Evolutionary conservation across 306 rosid genomes (phyloP), one percentile per base, ranked within the genome.

Genomic region (Quercus robur): DNA sequence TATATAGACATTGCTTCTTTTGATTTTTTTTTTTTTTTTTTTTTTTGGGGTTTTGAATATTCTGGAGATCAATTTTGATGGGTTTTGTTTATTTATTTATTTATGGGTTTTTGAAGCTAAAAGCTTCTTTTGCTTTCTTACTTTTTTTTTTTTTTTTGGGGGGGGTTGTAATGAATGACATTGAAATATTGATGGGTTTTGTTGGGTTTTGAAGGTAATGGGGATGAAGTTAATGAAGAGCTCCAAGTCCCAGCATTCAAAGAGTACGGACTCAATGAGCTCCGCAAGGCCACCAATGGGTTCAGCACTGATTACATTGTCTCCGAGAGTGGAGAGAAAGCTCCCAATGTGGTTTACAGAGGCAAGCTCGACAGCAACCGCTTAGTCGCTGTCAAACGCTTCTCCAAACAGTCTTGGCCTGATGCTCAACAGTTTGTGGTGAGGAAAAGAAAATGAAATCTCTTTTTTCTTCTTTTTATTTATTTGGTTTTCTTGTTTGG

Each of bases 321-420:
- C 41, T 92, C 97, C 57, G 97, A 92, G 81, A 88, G 94, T 57
- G 97, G 94, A 19, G 94, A 90, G 76, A 92, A 88, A 85, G 97
- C 97, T 83, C 97, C 94, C 25, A 92, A 92, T 78, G 88, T 92
- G 46, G 97, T 92, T 38, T 92, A 87, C 83, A 88, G 75, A 79
- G 97, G 93, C 74, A 90, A 81, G 77, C 90, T 92, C 1, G 89
- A 86, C 73, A 86, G 81, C 79, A 92, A 80, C 80, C 94, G 88
- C 4, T 75, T 90, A 9, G 94, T 92, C 57, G 97, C 97, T 66
- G 86, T 92, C 52, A 92, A 92, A 51, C 88, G 97, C 58, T 90
- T 92, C 88, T 88, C 97, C 21, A 92, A 88, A 83, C 90, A 73
- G 59, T 92, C 97, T 10, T 92, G 97, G 97, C 97, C 97, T 49